Evolutionary conservation across 768 basidiomycete species (phyloP).

Genomic region (Termitomyces sp.): DNA sequence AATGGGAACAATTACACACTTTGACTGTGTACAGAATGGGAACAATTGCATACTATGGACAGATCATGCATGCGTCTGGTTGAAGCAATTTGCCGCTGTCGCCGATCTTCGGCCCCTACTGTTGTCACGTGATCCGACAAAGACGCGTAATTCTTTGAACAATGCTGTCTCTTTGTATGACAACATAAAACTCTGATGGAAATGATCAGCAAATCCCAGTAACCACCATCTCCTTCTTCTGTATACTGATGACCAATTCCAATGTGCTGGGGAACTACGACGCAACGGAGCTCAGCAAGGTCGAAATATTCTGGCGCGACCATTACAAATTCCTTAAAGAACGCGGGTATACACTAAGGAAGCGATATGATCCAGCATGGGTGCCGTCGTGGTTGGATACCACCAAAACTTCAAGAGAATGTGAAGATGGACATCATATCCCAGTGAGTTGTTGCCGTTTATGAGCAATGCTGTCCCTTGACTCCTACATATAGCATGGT

Average conservation of each 20-base stretch:
- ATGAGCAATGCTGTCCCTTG: background rate
- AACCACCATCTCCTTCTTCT: background rate
- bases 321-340: background rate
- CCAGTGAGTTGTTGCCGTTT: background rate
- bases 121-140: background rate
- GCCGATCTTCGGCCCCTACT: too few species aligned
- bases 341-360: background rate
- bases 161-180: background rate
- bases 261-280: background rate
- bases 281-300: background rate
- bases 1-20: background rate
- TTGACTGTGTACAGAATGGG: background rate
- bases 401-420: background rate
- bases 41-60: too few species aligned
- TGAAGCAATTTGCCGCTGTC: too few species aligned
- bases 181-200: background rate
- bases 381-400: background rate
- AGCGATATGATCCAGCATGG: slow-evolving; percentile 2
- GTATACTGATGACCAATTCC: background rate
- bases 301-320: background rate
- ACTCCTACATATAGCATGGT: background rate
- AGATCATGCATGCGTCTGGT: too few species aligned
- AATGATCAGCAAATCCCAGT: background rate
- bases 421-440: background rate
- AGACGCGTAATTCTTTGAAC: background rate